These are phyloP conservation scores for Leccinum pachyderme DNA, from an alignment of 1,284 basidiomycete genomes.

Conservation along the genomic window DNA sequence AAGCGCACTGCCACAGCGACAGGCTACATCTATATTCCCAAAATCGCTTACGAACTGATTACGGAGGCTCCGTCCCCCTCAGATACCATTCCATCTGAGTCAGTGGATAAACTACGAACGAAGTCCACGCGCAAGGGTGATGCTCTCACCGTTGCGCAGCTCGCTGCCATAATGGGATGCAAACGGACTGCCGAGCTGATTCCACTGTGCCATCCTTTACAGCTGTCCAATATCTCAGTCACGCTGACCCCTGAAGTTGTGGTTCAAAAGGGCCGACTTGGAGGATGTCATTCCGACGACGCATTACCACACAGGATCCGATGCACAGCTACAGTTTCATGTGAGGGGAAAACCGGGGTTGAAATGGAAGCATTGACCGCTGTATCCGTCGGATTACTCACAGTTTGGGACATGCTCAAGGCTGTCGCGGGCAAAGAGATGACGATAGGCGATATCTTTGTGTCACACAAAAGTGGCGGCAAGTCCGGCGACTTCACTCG, in stretches of 20 bases:
- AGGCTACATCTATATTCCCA: slow-evolving; percentile 74
- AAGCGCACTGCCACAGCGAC: slow-evolving; percentile 71
- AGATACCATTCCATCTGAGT: slow-evolving; percentile 11
- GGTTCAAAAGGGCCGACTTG: neutral
- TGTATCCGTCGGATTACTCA: slow-evolving; percentile 75
- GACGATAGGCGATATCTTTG: slow-evolving; percentile 68
- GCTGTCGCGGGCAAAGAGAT: slow-evolving; percentile 84
- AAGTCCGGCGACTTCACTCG: slow-evolving; percentile 64
- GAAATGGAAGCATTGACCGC: slow-evolving; percentile 94
- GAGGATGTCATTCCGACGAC: slow-evolving; percentile 1
- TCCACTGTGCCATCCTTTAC: slow-evolving; percentile 81
- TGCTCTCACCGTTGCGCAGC: slow-evolving; percentile 73
- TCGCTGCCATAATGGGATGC: slow-evolving; percentile 85
- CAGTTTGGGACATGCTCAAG: slow-evolving; percentile 93
- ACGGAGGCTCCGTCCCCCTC: slow-evolving; percentile 36
- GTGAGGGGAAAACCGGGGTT: slow-evolving; percentile 81
- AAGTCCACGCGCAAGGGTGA: slow-evolving; percentile 71
- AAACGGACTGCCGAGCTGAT: slow-evolving; percentile 83
- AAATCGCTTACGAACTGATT: slow-evolving; percentile 63
- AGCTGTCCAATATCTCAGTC: slow-evolving; percentile 69
- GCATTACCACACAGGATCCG: slow-evolving; percentile 48
- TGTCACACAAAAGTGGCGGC: slow-evolving; percentile 72
- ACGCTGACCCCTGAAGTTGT: slow-evolving; percentile 47
- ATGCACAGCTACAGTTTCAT: slow-evolving; percentile 67
- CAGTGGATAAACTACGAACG: slow-evolving; percentile 36